A percentile compares a stretch with the other conserved stretches of the same genome.
Evolutionary conservation across 257 asterid genomes (phyloP).

Genomic region (Euphrasia confusa): DNA sequence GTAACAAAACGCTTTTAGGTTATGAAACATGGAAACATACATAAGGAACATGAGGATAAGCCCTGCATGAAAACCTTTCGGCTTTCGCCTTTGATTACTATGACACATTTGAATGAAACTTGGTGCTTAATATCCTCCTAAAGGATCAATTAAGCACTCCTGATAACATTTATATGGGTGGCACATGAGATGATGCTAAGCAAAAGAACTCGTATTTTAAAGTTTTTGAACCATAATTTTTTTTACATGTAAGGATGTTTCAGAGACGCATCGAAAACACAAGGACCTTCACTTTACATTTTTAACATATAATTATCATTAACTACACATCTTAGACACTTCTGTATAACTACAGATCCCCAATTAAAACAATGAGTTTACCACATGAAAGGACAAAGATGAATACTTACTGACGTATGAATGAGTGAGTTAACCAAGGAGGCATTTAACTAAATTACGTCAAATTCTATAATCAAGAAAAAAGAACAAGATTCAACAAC

Average conservation of each 20-base stretch:
- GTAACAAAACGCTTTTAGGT: background rate
- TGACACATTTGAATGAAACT: no score
- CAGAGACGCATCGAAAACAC: background rate
- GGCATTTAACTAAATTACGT: background rate
- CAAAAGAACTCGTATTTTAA: background rate
- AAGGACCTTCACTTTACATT: background rate
- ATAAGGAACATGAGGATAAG: background rate
- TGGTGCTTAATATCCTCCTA: background rate
- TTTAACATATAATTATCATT: background rate
- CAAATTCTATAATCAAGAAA: background rate
- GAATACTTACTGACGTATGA: no score
- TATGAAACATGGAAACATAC: background rate
- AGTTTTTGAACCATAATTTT: background rate
- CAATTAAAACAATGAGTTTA: background rate
- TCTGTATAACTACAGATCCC: background rate
- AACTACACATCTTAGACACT: background rate
- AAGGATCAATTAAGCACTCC: background rate
- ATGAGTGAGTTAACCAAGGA: no score
- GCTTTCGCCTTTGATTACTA: background rate
- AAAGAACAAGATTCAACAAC: no score
- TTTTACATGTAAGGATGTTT: background rate
- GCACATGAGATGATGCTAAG: background rate
- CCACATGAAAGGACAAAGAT: constrained; percentile 2
- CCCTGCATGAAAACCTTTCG: background rate
- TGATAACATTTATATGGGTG: background rate